Conservation (phyloP, 768 basidiomycete species). For the Lactarius hatsudake region DNA sequence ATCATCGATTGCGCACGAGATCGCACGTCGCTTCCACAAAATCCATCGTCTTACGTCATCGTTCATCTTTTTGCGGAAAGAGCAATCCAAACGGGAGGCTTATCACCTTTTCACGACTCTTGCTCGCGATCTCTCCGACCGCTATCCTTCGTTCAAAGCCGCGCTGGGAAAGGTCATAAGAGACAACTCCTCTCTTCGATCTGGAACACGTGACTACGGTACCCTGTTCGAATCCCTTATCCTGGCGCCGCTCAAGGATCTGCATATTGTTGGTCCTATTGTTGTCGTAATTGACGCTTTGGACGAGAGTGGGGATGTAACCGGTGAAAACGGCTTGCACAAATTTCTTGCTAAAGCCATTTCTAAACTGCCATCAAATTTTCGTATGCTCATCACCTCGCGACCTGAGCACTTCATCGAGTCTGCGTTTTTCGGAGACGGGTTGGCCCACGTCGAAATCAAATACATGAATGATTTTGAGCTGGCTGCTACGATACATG, state of each 20-base stretch:
- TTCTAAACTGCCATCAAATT: neutral
- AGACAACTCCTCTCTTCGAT: neutral
- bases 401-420: neutral
- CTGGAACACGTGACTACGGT: neutral
- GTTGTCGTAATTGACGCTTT: neutral
- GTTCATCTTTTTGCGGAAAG: neutral
- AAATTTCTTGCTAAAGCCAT: neutral
- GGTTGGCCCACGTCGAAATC: no score
- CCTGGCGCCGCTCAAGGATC: neutral
- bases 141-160: neutral
- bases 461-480: neutral
- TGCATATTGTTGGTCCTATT: neutral
- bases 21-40: neutral
- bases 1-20: neutral
- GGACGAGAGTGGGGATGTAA: neutral
- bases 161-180: neutral
- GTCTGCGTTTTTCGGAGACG: neutral
- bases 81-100: neutral
- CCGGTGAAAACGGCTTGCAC: neutral
- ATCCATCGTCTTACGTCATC: neutral
- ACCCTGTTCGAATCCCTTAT: neutral
- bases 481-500: neutral
- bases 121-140: neutral
- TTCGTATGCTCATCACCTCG: neutral
- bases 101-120: slow-evolving; percentile 4